A percentile compares a stretch with the other conserved stretches of the same genome.
Evolutionary conservation across 495 filamentous ascomycete species (phyloP).

Genomic region (Aspergillus carlsbadensis): DNA sequence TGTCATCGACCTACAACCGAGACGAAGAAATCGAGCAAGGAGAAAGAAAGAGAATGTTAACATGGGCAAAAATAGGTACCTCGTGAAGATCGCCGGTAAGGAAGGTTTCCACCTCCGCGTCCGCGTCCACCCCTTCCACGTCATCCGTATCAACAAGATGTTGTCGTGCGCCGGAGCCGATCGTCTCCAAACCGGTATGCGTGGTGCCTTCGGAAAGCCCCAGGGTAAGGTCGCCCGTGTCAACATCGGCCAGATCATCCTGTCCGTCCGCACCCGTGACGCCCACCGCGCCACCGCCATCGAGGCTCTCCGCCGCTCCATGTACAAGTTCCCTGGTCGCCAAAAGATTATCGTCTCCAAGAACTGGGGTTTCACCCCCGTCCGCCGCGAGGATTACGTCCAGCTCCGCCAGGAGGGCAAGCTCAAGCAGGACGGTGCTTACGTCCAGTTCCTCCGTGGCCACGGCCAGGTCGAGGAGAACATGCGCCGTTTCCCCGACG

Average conservation of each 20-base stretch:
- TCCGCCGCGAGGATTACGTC: slow-evolving; percentile 95
- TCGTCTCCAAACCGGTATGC: slow-evolving; percentile 99
- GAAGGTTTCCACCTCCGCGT: slow-evolving; percentile 99
- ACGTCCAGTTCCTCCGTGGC: slow-evolving; percentile 96
- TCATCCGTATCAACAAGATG: slow-evolving; percentile 99
- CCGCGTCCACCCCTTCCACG: slow-evolving; percentile 98
- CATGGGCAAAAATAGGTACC: slow-evolving; percentile 56
- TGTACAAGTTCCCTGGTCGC: slow-evolving; percentile 99
- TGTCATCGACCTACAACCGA: slow-evolving; percentile 21
- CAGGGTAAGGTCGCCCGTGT: slow-evolving; percentile 97
- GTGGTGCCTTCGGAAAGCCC: slow-evolving; percentile 99
- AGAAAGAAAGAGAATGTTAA: slow-evolving; percentile 12
- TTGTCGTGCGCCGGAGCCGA: slow-evolving; percentile 99
- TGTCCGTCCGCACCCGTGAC: slow-evolving; percentile 96
- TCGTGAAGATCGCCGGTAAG: slow-evolving; percentile 96
- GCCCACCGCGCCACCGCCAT: slow-evolving; percentile 85
- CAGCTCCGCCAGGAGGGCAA: slow-evolving; percentile 85
- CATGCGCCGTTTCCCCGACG: slow-evolving; percentile 88
- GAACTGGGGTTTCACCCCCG: slow-evolving; percentile 99
- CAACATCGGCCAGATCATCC: slow-evolving; percentile 98
- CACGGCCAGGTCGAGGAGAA: slow-evolving; percentile 82
- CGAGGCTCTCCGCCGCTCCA: slow-evolving; percentile 95
- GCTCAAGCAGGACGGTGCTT: slow-evolving; percentile 94
- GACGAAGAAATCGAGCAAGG: neutral
- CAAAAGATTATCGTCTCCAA: slow-evolving; percentile 99